Evolutionary conservation across 352 stramenopile species (phyloP).

Genomic region (Phytophthora citricola): DNA sequence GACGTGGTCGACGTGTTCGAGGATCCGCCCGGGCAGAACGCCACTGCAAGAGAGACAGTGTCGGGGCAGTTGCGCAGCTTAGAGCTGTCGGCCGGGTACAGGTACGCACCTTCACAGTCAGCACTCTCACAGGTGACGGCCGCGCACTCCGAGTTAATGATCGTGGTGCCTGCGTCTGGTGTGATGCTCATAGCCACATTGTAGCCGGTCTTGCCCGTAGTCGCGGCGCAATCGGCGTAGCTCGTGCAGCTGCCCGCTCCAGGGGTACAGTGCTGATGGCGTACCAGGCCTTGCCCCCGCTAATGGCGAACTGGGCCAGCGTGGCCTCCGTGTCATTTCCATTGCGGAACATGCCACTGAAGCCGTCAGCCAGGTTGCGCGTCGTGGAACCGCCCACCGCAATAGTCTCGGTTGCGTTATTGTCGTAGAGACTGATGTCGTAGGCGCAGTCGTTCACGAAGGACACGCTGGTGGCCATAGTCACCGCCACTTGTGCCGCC

Average conservation of each 20-base stretch:
- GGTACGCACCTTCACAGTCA: constrained; percentile 54
- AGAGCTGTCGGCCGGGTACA: constrained; percentile 55
- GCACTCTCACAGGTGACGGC: constrained; percentile 42
- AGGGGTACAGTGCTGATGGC: constrained; percentile 65
- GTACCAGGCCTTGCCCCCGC: constrained; percentile 58
- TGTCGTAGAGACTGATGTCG: constrained; percentile 60
- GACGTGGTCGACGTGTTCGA: constrained; percentile 16
- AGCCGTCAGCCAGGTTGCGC: constrained; percentile 41
- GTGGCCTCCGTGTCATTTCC: constrained; percentile 49
- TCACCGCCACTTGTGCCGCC: constrained; percentile 31
- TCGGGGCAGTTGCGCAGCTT: constrained; percentile 63
- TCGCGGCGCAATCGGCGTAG: constrained; percentile 51
- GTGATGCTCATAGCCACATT: constrained; percentile 70
- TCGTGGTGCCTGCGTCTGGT: constrained; percentile 33
- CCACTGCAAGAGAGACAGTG: constrained; percentile 43
- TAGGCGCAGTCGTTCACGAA: constrained; percentile 58
- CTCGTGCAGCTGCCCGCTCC: constrained; percentile 59
- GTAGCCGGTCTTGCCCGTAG: constrained; percentile 63
- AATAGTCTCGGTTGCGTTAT: constrained; percentile 42
- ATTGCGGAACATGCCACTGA: constrained; percentile 74
- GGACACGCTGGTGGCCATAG: constrained; percentile 37
- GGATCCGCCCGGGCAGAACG: constrained; percentile 49
- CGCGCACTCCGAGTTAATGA: constrained; percentile 40
- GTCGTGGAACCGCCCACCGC: constrained; percentile 34
- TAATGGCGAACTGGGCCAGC: constrained; percentile 59